Percentiles rank a stretch among this genome's conserved stretches.
Conservation (phyloP, 768 basidiomycete species). For the Kwoniella sp. region DNA sequence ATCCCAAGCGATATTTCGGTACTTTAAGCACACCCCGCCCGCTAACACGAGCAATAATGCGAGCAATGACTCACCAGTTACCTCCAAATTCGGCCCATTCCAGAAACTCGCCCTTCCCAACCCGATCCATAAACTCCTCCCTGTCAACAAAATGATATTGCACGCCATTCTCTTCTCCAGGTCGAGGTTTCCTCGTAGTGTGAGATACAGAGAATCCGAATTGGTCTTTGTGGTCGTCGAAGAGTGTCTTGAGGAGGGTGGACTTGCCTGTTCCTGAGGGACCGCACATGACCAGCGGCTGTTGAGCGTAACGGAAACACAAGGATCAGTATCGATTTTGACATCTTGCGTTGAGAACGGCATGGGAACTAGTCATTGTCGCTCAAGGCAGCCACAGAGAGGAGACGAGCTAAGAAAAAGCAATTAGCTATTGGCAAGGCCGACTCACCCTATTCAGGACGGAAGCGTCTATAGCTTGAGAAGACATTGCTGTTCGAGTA, state of each 20-base stretch:
- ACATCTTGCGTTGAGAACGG: neutral
- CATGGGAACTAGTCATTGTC: too few relatives aligned
- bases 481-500: slow-evolving; percentile 1
- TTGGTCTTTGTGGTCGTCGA: slow-evolving; percentile 74
- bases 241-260: slow-evolving; percentile 79
- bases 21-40: too few relatives aligned
- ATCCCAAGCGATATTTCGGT: too few relatives aligned
- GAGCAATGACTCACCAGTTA: slow-evolving; percentile 61
- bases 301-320: slow-evolving; percentile 55
- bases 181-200: slow-evolving; percentile 81
- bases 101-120: slow-evolving; percentile 75
- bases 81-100: slow-evolving; percentile 92
- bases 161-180: slow-evolving; percentile 77
- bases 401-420: too few relatives aligned
- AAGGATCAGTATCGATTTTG: neutral
- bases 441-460: slow-evolving; percentile 41
- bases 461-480: slow-evolving; percentile 32
- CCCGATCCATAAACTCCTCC: slow-evolving; percentile 71
- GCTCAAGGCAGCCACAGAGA: too few relatives aligned
- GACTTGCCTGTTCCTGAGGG: slow-evolving; percentile 94
- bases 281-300: slow-evolving; percentile 84
- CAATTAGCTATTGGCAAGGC: too few relatives aligned
- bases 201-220: slow-evolving; percentile 96
- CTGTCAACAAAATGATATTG: slow-evolving; percentile 82
- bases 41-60: too few relatives aligned